Evolutionary conservation across 139 green algal species (phyloP), one percentile per base, ranked within the genome.

Genomic region (Chlorella sp.): DNA sequence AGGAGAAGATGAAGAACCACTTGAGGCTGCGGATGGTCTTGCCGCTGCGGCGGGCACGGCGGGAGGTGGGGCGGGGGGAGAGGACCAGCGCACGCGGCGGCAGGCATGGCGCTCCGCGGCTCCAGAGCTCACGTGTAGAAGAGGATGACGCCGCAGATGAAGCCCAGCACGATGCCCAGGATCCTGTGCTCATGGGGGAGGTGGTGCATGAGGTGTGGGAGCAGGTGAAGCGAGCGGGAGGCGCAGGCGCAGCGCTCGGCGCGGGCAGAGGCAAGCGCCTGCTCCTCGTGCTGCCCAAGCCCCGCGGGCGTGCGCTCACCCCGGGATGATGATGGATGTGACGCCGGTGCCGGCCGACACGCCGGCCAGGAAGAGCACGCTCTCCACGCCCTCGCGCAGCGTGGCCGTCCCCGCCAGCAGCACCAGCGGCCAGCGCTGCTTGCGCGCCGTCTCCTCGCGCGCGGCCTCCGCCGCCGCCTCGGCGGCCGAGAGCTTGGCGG

Each of bases 1-100:
- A 65, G 59, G 71, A 81, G 31, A 80, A 2, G 67, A 85, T 77
- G 67, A 90, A 86, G 68, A 90, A 90, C 85, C 85, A 90, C 40
- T 71, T 67, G 43, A 90, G 77, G 71, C 82, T 83, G 14, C 55
- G 79, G 63, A 90, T 89, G 40, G 60, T 67, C 50, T 74, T 73
- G 7, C 85, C 85, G 27, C 78, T 87, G 82, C 77, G 67, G 25
- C 17, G 25, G 9, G 21, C 2, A 58, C 14, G 31, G 40, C 21
- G 23, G 55, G n/a, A 40, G n/a, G 19, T 53, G 23, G 27, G 35
- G 48, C 0, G 3, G 48, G 17, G 35, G 29, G 33, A 23, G 33
- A 62, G 17, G 2, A 8, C 53, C 11, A 60, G 53, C 19, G 53
- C 53, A 60, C 19, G 19, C n/a, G n/a, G n/a, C n/a, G n/a, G 5